A percentile compares a stretch with the other conserved stretches of the same genome.
Conservation (phyloP, 2,329 filamentous ascomycete species). For the Sclerotinia glacialis region DNA sequence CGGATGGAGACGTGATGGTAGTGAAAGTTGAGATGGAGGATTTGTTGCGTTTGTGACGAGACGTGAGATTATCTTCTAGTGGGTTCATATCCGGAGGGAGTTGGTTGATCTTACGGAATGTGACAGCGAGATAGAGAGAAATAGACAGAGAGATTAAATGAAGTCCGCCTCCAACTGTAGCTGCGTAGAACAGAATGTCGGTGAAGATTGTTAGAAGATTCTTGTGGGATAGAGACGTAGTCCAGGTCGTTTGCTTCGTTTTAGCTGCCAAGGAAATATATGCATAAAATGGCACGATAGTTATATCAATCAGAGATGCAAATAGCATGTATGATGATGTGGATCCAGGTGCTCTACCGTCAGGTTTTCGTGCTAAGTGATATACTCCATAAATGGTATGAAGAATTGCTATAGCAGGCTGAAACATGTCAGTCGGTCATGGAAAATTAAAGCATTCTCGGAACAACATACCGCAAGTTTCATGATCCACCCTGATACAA, state of each 20-base stretch:
- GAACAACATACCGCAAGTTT: constrained; percentile 63
- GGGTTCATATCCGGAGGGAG: constrained; percentile 96
- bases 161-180: constrained; percentile 61
- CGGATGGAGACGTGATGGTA: constrained; percentile 42
- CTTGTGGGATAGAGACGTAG: constrained; percentile 61
- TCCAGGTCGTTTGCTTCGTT: constrained; percentile 52
- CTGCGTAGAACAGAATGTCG: constrained; percentile 64
- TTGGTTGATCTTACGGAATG: constrained; percentile 77
- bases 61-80: constrained; percentile 79
- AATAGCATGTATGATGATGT: constrained; percentile 90
- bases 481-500: constrained; percentile 69
- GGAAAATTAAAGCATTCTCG: background rate
- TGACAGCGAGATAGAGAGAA: constrained; percentile 70
- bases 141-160: constrained; percentile 69
- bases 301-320: constrained; percentile 67
- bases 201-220: constrained; percentile 58
- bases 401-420: constrained; percentile 74
- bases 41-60: constrained; percentile 76
- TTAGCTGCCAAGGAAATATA: constrained; percentile 51
- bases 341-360: constrained; percentile 70
- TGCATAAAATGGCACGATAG: constrained; percentile 53
- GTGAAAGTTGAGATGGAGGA: constrained; percentile 42
- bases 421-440: constrained; percentile 30
- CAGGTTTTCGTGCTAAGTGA: constrained; percentile 70
- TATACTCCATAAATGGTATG: constrained; percentile 77